Base-by-base conservation (phyloP, 331 rosid genomes). In the Dryas integrifolia region DNA sequence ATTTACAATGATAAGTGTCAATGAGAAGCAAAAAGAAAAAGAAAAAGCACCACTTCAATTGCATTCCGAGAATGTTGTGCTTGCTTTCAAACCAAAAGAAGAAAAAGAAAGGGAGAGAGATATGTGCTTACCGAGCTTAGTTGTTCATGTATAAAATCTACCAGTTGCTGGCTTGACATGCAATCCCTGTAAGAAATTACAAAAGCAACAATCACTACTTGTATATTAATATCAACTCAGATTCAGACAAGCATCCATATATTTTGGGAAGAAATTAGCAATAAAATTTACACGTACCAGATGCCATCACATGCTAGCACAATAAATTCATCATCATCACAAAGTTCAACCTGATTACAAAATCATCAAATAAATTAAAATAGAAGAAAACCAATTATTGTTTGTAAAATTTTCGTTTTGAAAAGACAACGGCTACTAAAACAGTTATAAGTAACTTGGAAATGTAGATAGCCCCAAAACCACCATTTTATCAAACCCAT, bases 231-330 rank as follows among this genome's bases (percentile, higher is more conserved):
- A 39, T 61, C 21, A 41, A 55, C 26, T 70, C 35, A 7, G 56
- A 15, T 24, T 4, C 55, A 4, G 57, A 70, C 6, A 57, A 44
- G 52, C 56, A 24, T 57, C 74, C 30, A 4, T 44, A 24, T 30
- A 30, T 30, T 30, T 1, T 30, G 35, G 35, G 35, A 30, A 30
- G 35, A 30, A 30, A 30, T 30, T 30, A 30, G 35, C 35, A 30
- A 30, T 30, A 1, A 30, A 30, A 30, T 30, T 30, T 30, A 30
- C 43, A 48, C 86, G 75, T 88, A 94, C 98, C 98, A 94, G 80
- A 94, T 85, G 47, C 98, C 98, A 84, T 94, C 98, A 80, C 98
- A 94, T 46, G 97, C 98, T 51, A 94, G 77, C 81, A 88, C 98
- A n/a, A 94, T 65, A 86, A 94, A 94, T 69, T 94, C 96, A 57